Conservation (phyloP, 1,284 basidiomycete genomes). For the Puccinia brachypodii region DNA sequence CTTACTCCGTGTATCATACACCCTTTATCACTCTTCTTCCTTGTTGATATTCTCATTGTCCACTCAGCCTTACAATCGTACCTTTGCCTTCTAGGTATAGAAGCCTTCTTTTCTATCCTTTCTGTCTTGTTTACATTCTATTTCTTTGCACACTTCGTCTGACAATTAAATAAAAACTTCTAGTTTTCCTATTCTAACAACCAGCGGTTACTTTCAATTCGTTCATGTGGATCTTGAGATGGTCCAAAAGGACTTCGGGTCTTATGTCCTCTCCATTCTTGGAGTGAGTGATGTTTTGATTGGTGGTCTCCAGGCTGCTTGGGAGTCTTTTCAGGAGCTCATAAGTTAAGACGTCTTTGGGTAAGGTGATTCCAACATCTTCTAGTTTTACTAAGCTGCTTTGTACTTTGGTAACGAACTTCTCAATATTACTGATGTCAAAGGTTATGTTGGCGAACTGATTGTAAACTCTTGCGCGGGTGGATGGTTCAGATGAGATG, state of each 20-base stretch:
- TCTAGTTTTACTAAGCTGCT: background rate
- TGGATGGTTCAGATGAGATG: background rate
- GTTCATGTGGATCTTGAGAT: background rate
- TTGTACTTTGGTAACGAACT: background rate
- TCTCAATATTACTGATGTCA: constrained; percentile 3
- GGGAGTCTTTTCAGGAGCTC: background rate
- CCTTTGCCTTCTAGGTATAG: no score
- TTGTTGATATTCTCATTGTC: no score
- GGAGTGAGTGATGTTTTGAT: background rate
- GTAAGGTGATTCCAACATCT: background rate
- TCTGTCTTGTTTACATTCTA: no score
- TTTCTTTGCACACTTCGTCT: no score
- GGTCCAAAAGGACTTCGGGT: background rate
- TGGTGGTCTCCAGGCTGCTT: background rate
- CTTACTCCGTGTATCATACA: no score
- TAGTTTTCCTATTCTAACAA: no score
- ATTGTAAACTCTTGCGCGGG: constrained; percentile 1
- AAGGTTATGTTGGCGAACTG: background rate
- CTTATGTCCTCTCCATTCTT: background rate
- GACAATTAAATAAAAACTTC: no score
- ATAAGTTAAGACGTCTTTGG: background rate
- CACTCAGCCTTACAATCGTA: no score
- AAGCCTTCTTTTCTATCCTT: no score
- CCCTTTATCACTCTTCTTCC: no score
- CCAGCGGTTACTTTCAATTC: background rate